A percentile compares a stretch with the other conserved stretches of the same genome.
phyloP scores from a whole-genome alignment of 2,329 filamentous ascomycete genomes.

The Pseudogymnoascus sp. region DNA sequence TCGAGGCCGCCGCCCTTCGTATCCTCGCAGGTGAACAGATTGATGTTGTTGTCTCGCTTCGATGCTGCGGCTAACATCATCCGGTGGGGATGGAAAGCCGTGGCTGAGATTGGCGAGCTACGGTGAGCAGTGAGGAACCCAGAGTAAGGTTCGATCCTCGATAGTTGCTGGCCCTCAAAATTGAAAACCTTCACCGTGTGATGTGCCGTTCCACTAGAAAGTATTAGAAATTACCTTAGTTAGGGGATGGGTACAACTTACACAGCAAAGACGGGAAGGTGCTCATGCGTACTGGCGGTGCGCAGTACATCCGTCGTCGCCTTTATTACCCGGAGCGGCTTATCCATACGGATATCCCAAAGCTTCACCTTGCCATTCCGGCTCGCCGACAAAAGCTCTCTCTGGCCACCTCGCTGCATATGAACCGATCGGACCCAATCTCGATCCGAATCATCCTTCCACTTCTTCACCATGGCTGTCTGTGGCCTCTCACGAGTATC shows the following conservation, averaged over 20 bases:
- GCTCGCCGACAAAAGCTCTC: slow-evolving; percentile 84
- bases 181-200: slow-evolving; percentile 92
- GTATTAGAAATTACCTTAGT: slow-evolving; percentile 19
- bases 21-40: slow-evolving; percentile 68
- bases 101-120: slow-evolving; percentile 73
- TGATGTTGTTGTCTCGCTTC: slow-evolving; percentile 81
- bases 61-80: slow-evolving; percentile 86
- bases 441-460: slow-evolving; percentile 78
- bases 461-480: slow-evolving; percentile 90
- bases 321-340: slow-evolving; percentile 63
- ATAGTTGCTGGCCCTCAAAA: slow-evolving; percentile 70
- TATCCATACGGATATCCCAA: slow-evolving; percentile 90
- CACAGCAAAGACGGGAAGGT: slow-evolving; percentile 91
- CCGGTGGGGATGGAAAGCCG: slow-evolving; percentile 90
- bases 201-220: slow-evolving; percentile 68
- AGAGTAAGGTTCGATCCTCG: slow-evolving; percentile 80
- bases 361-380: slow-evolving; percentile 88
- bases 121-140: slow-evolving; percentile 78
- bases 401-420: slow-evolving; percentile 88
- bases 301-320: slow-evolving; percentile 71
- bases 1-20: slow-evolving; percentile 25
- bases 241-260: slow-evolving; percentile 42
- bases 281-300: slow-evolving; percentile 88
- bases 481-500: slow-evolving; percentile 78
- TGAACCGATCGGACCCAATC: slow-evolving; percentile 96